Evolutionary conservation across 1,139 yeast species (phyloP).

Genomic region (Blastobotrys malaysiensis): DNA sequence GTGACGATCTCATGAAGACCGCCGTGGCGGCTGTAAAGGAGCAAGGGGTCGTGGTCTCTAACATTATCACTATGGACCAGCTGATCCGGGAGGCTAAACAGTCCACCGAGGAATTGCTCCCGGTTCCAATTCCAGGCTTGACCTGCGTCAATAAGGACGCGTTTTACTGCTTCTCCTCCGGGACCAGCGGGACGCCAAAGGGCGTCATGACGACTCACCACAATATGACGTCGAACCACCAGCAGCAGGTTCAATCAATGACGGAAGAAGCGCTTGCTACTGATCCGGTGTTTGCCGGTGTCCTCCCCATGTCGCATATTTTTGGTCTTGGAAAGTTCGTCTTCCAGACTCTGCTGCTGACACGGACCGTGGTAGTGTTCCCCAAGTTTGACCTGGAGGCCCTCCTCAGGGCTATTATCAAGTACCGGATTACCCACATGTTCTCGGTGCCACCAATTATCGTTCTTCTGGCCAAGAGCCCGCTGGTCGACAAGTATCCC

Average conservation of each 20-base stretch:
- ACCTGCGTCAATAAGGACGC: slow-evolving; percentile 26
- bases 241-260: slow-evolving; percentile 20
- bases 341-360: slow-evolving; percentile 22
- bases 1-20: slow-evolving; percentile 1
- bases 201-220: slow-evolving; percentile 62
- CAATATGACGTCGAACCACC: slow-evolving; percentile 32
- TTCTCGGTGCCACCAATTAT: slow-evolving; percentile 38
- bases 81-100: slow-evolving; percentile 14
- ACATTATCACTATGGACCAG: slow-evolving; percentile 19
- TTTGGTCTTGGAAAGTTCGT: slow-evolving; percentile 31
- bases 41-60: slow-evolving; percentile 12
- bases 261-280: slow-evolving; percentile 2
- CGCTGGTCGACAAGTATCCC: slow-evolving; percentile 31
- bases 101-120: slow-evolving; percentile 10
- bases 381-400: slow-evolving; percentile 31
- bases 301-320: slow-evolving; percentile 38
- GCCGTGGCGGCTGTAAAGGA: slow-evolving; percentile 7
- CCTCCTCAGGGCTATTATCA: slow-evolving; percentile 25
- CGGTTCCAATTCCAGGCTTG: slow-evolving; percentile 16
- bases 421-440: slow-evolving; percentile 28
- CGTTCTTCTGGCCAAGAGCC: slow-evolving; percentile 35
- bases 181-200: slow-evolving; percentile 71
- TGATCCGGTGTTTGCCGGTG: slow-evolving; percentile 17
- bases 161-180: slow-evolving; percentile 56
- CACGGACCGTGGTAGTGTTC: slow-evolving; percentile 29